phyloP scores from a whole-genome alignment of 2,329 filamentous ascomycete genomes.

The Fusarium keratoplasticum region DNA sequence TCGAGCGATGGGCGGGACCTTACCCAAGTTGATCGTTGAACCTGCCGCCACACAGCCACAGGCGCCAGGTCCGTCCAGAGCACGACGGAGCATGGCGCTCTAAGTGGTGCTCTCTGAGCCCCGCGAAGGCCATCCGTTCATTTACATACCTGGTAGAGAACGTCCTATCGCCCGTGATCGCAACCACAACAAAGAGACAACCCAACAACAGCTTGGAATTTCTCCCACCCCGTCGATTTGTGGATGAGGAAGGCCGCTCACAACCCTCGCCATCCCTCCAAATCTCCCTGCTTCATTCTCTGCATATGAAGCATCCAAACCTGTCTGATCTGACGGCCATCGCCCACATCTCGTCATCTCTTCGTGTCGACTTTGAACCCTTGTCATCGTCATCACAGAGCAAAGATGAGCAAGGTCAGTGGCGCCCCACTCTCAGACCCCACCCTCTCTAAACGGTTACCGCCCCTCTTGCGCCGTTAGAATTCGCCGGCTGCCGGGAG shows the following conservation, averaged over 20 bases:
- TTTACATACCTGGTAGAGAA: constrained; percentile 14
- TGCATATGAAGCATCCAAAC: background rate
- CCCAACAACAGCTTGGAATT: background rate
- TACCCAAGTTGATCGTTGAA: constrained; percentile 18
- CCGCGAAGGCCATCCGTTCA: constrained; percentile 19
- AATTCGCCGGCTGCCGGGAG: constrained; percentile 27
- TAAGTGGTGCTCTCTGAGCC: constrained; percentile 8
- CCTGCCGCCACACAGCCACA: constrained; percentile 27
- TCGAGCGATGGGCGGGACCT: constrained; percentile 11
- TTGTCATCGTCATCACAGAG: constrained; percentile 23
- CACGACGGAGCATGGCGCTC: constrained; percentile 15
- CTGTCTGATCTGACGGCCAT: background rate
- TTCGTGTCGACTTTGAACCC: constrained; percentile 5
- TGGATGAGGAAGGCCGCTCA: background rate
- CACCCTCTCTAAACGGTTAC: constrained; percentile 35
- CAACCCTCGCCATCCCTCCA: background rate
- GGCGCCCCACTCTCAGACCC: constrained; percentile 18
- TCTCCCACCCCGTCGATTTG: background rate
- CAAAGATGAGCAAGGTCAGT: constrained; percentile 23
- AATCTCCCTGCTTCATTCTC: background rate
- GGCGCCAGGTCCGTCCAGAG: constrained; percentile 8
- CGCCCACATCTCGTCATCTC: background rate
- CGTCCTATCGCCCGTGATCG: background rate
- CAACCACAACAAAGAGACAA: background rate
- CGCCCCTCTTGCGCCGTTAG: constrained; percentile 29